Evolutionary conservation across 2,329 filamentous ascomycete genomes (phyloP), one percentile per base, ranked within the genome.

Genomic region (Chrysosporium keratinophilum): DNA sequence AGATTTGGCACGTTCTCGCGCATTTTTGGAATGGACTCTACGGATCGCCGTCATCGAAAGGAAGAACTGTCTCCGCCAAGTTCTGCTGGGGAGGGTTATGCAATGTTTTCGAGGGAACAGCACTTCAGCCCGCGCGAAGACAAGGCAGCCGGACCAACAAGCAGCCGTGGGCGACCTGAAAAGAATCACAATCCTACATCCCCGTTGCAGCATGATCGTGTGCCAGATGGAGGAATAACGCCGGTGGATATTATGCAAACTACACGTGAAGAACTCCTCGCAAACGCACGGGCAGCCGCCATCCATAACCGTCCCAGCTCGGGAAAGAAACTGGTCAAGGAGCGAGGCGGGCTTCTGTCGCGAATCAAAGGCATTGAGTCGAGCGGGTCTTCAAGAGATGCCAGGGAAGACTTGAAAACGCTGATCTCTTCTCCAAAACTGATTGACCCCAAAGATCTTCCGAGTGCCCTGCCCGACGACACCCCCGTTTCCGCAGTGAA

Each of bases 401-500:
- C 37, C 23, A 50, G 50, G 28, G 59, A 56, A 15, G 54, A 54
- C n/a, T 47, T 63, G 46, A 62, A 63, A 50, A 59, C 46, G 19
- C 52, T 52, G 34, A 63, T 62, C n/a, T 63, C 61, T n/a, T 56
- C 58, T 2, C 61, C 61, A 4, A 55, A 55, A n/a, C 15, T 54
- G 12, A 56, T 61, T 40, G 57, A 59, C n/a, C 42, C 48, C 6
- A 47, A 42, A 37, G 50, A 57, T 17, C 28, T 35, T 14, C 47
- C n/a, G 9, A 31, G 42, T 12, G 65, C 79, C 1, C 75, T 79
- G 20, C 77, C 78, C 50, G 83, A 77, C 42, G 88, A 94, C 72
- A 87, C 87, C 19, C 89, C 89, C 1, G 75, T 84, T 9, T 89
- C 88, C 52, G 87, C 87, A 12, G 84, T 85, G 55, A 94, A 94